Evolutionary conservation across 2,329 filamentous ascomycete genomes (phyloP).

Genomic region (Alternaria sp.): DNA sequence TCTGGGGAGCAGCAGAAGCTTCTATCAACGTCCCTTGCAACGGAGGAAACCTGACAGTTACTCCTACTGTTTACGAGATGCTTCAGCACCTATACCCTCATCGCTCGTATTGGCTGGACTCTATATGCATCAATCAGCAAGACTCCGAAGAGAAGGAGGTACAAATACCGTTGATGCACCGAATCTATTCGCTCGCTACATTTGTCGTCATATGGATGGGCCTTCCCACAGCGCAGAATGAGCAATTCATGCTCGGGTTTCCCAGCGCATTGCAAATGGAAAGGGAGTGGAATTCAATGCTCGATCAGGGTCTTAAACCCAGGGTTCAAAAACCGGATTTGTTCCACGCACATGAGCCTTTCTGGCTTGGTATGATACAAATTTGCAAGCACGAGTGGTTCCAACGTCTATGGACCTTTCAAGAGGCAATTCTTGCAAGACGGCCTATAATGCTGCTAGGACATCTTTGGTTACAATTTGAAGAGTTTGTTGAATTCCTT

Average conservation of each 20-base stretch:
- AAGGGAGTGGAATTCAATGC: background rate
- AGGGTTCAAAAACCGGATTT: background rate
- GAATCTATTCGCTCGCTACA: background rate
- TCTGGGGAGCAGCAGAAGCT: background rate
- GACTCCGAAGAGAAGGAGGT: background rate
- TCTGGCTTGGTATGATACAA: background rate
- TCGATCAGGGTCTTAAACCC: background rate
- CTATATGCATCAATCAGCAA: background rate
- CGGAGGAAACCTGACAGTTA: fast-evolving
- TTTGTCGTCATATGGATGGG: background rate
- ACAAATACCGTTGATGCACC: background rate
- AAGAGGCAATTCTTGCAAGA: background rate
- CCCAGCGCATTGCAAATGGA: background rate
- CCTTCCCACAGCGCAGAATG: background rate
- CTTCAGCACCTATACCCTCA: fast-evolving
- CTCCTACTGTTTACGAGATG: background rate
- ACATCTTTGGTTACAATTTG: background rate
- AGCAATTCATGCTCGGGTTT: background rate
- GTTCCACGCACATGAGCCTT: fast-evolving
- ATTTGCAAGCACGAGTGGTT: background rate
- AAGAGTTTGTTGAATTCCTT: background rate
- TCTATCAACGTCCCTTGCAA: background rate
- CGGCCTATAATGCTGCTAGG: background rate
- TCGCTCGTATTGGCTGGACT: background rate
- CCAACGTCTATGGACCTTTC: background rate